Conservation (phyloP, 352 stramenopile species). For the Ophiocytium majus region DNA sequence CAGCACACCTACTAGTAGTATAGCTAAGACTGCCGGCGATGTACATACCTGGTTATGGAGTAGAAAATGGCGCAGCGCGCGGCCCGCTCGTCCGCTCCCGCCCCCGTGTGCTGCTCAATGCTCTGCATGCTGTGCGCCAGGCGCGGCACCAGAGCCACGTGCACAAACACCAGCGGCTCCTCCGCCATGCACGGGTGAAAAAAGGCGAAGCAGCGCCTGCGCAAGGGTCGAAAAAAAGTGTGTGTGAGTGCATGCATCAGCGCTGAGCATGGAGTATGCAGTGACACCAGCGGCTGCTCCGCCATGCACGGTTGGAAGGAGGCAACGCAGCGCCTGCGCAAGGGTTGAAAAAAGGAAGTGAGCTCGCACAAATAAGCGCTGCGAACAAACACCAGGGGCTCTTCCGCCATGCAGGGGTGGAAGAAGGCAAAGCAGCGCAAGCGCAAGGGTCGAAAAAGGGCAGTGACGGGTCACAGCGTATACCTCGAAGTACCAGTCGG, state of each 20-base stretch:
- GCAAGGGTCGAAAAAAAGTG: slow-evolving; percentile 63
- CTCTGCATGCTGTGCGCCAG: slow-evolving; percentile 83
- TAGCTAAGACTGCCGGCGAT: too few relatives aligned
- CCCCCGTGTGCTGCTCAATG: slow-evolving; percentile 71
- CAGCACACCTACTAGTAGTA: too few relatives aligned
- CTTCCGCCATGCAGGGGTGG: slow-evolving; percentile 82
- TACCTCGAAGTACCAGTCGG: too few relatives aligned
- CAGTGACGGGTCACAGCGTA: too few relatives aligned
- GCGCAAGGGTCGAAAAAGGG: too few relatives aligned
- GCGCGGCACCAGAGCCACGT: slow-evolving; percentile 82
- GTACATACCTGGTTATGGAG: slow-evolving; percentile 76
- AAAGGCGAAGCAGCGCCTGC: slow-evolving; percentile 84
- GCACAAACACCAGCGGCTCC: slow-evolving; percentile 88
- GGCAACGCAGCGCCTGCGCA: slow-evolving; percentile 79
- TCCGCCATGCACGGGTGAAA: slow-evolving; percentile 87
- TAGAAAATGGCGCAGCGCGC: slow-evolving; percentile 85
- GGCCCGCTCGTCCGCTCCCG: slow-evolving; percentile 58
- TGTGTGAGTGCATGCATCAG: too few relatives aligned
- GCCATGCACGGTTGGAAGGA: slow-evolving; percentile 90
- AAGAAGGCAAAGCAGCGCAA: slow-evolving; percentile 89
- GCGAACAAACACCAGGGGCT: slow-evolving; percentile 90
- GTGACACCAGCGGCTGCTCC: slow-evolving; percentile 86
- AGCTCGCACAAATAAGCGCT: too few relatives aligned
- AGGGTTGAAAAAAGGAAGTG: too few relatives aligned
- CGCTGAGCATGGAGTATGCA: too few relatives aligned